Conservation (phyloP, 176 grass and related monocot genomes). For the Urochloa ruziziensis region DNA sequence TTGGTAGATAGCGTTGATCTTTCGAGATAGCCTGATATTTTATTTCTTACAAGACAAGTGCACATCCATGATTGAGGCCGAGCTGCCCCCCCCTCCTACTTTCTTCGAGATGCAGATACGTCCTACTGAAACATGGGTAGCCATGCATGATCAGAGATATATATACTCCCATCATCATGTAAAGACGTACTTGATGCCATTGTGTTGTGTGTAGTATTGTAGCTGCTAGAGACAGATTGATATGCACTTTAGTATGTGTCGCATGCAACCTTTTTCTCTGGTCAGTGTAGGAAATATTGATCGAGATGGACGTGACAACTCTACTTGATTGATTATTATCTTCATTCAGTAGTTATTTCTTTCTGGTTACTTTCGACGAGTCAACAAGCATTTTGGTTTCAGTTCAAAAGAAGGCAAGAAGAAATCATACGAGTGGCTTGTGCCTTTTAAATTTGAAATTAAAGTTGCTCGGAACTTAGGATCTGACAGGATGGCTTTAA, state of each 20-base stretch:
- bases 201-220: background rate
- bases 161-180: background rate
- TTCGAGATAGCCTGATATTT: background rate
- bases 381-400: no score
- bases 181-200: background rate
- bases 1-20: background rate
- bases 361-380: no score
- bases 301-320: background rate
- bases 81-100: background rate
- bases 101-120: background rate
- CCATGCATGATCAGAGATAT: background rate
- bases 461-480: no score
- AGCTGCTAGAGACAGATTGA: no score
- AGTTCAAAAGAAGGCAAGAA: no score
- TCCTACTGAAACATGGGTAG: background rate
- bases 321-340: no score
- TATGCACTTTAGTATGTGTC: background rate
- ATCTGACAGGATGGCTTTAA: no score
- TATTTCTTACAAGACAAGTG: background rate
- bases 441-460: no score
- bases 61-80: background rate
- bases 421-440: no score
- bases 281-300: background rate
- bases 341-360: no score
- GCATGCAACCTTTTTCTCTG: background rate